phyloP scores from a whole-genome alignment of 495 filamentous ascomycete species.

The Penicillium ochrochloron region DNA sequence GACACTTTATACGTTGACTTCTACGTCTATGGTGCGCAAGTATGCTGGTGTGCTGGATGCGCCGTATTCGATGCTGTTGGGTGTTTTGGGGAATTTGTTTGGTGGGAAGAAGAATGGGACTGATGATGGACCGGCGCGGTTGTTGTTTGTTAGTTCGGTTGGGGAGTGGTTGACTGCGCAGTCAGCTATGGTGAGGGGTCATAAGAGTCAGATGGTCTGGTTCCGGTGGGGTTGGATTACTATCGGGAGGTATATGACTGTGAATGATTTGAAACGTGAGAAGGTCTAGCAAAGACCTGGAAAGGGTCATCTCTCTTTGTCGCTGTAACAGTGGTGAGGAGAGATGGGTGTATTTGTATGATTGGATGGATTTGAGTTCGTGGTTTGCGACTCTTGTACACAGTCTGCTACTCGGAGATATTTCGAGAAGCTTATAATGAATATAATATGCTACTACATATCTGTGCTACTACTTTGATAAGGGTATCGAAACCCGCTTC shows the following conservation, averaged over 20 bases:
- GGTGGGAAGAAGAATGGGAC: constrained; percentile 37
- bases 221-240: constrained; percentile 97
- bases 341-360: not conserved
- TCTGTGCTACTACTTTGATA: not conserved
- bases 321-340: not conserved
- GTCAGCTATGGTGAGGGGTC: constrained; percentile 82
- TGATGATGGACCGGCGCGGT: constrained; percentile 45
- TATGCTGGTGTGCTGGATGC: constrained; percentile 79
- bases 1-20: constrained; percentile 80
- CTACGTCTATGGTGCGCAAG: constrained; percentile 72
- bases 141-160: constrained; percentile 73
- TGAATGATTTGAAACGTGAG: constrained; percentile 85
- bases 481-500: not conserved
- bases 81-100: constrained; percentile 44
- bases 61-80: constrained; percentile 60
- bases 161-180: constrained; percentile 68
- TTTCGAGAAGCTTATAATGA: not conserved
- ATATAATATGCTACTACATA: not conserved
- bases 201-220: constrained; percentile 98
- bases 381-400: constrained; percentile 1
- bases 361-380: not conserved
- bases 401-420: not conserved
- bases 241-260: constrained; percentile 89
- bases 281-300: constrained; percentile 33
- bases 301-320: not conserved